phyloP scores from a whole-genome alignment of 2,329 filamentous ascomycete genomes.

The Alternaria panax region DNA sequence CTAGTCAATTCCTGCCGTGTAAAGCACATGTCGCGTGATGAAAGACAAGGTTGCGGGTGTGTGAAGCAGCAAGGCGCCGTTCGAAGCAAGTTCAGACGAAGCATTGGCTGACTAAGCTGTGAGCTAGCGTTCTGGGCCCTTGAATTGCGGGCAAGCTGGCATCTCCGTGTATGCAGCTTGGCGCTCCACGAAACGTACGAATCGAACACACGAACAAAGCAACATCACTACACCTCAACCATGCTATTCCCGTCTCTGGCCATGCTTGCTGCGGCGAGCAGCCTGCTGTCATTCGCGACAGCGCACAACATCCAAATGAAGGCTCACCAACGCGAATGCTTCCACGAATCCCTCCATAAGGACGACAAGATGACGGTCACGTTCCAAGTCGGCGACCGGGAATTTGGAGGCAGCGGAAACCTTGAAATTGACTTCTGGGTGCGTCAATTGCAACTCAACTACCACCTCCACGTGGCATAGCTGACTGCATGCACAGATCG shows the following conservation, averaged over 20 bases:
- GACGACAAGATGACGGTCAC: constrained; percentile 99
- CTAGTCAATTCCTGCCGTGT: no score
- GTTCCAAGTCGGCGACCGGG: constrained; percentile 95
- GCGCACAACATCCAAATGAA: constrained; percentile 97
- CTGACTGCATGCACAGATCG: constrained; percentile 63
- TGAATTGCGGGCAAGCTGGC: constrained; percentile 43
- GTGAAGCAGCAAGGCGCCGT: background rate
- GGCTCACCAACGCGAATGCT: constrained; percentile 94
- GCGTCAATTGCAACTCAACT: constrained; percentile 36
- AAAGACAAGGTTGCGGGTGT: background rate
- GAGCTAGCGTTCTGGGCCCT: constrained; percentile 16
- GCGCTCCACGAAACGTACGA: constrained; percentile 14
- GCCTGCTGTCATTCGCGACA: constrained; percentile 68
- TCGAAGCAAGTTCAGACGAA: background rate
- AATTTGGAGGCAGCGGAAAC: constrained; percentile 93
- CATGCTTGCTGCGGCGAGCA: constrained; percentile 57
- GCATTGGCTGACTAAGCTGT: constrained; percentile 4
- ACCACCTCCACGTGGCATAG: background rate
- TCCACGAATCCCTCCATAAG: constrained; percentile 89
- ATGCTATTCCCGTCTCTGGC: constrained; percentile 50
- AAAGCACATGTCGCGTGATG: background rate
- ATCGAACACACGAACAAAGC: constrained; percentile 16
- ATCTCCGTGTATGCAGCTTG: constrained; percentile 35
- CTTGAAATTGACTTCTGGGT: constrained; percentile 99
- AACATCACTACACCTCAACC: constrained; percentile 24